These are phyloP conservation scores for Ascochyta rabiei DNA, from an alignment of 2,329 filamentous ascomycete genomes.

Conservation along the genomic window DNA sequence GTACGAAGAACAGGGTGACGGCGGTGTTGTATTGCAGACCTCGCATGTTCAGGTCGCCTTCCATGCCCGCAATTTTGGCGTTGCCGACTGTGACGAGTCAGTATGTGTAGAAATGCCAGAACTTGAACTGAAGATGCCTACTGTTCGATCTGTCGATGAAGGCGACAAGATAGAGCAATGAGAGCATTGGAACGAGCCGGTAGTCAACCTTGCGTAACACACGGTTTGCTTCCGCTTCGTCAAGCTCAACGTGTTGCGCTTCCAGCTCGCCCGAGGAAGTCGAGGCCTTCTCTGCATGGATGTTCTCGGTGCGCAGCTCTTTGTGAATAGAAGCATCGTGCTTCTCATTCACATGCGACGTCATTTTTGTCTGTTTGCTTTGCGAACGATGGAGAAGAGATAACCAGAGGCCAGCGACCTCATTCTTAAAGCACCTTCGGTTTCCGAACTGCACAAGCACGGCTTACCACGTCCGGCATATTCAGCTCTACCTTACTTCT, in stretches of 20 bases:
- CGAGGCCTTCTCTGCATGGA: slow-evolving; percentile 31
- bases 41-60: slow-evolving; percentile 46
- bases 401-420: neutral
- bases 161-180: slow-evolving; percentile 44
- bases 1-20: slow-evolving; percentile 50
- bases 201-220: slow-evolving; percentile 46
- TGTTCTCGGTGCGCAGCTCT: slow-evolving; percentile 29
- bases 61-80: slow-evolving; percentile 51
- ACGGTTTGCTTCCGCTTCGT: slow-evolving; percentile 35
- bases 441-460: slow-evolving; percentile 15
- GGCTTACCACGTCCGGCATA: slow-evolving; percentile 17
- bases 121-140: slow-evolving; percentile 4
- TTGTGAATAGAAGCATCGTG: slow-evolving; percentile 9
- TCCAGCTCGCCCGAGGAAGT: slow-evolving; percentile 36
- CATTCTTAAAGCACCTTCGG: slow-evolving; percentile 21
- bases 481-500: slow-evolving; percentile 8
- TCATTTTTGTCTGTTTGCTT: slow-evolving; percentile 9
- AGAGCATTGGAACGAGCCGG: slow-evolving; percentile 37
- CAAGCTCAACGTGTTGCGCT: slow-evolving; percentile 29
- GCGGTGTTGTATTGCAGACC: slow-evolving; percentile 50
- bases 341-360: slow-evolving; percentile 22
- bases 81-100: slow-evolving; percentile 43
- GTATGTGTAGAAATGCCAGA: neutral
- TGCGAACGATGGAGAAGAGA: too few species aligned
- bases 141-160: slow-evolving; percentile 45